Evolutionary conservation across 2,329 filamentous ascomycete species (phyloP).

Genomic region (Nemania sp.): DNA sequence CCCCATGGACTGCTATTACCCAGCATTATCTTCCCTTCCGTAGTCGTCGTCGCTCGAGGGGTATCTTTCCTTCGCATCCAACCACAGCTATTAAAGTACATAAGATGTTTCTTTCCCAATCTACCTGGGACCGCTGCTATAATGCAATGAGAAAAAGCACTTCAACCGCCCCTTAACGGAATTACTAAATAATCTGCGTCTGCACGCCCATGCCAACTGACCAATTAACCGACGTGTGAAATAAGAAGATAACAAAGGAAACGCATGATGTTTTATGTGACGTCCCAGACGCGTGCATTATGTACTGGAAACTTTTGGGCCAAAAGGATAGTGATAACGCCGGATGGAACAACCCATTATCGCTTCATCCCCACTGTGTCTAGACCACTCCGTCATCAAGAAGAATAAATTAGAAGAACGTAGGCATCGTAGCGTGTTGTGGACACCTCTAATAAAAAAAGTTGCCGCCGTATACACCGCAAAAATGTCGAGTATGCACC

Average conservation of each 20-base stretch:
- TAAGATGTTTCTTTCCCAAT: slow-evolving; percentile 27
- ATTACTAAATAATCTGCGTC: slow-evolving; percentile 18
- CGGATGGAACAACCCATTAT: slow-evolving; percentile 25
- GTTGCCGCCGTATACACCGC: slow-evolving; percentile 21
- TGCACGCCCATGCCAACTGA: slow-evolving; percentile 13
- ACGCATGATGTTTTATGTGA: slow-evolving; percentile 25
- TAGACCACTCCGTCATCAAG: slow-evolving; percentile 35
- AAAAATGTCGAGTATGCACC: slow-evolving; percentile 25
- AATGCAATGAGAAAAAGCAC: slow-evolving; percentile 25
- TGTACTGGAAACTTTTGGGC: slow-evolving; percentile 31
- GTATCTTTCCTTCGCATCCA: slow-evolving; percentile 34
- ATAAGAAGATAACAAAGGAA: slow-evolving; percentile 21
- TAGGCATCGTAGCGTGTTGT: slow-evolving; percentile 33
- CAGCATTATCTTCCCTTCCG: slow-evolving; percentile 17
- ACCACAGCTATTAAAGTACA: slow-evolving; percentile 23
- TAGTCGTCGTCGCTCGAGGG: slow-evolving; percentile 26
- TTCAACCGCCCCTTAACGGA: slow-evolving; percentile 17
- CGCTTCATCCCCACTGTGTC: slow-evolving; percentile 29
- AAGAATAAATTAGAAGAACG: slow-evolving; percentile 26
- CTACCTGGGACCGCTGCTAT: slow-evolving; percentile 29
- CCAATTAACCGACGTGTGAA: slow-evolving; percentile 19
- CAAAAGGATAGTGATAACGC: slow-evolving; percentile 29
- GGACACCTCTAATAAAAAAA: slow-evolving; percentile 33
- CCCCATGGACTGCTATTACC: slow-evolving; percentile 20
- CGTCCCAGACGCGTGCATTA: slow-evolving; percentile 33